These are phyloP conservation scores for Macrolepiota fuliginosa DNA, from an alignment of 768 basidiomycete genomes.

Conservation along the genomic window DNA sequence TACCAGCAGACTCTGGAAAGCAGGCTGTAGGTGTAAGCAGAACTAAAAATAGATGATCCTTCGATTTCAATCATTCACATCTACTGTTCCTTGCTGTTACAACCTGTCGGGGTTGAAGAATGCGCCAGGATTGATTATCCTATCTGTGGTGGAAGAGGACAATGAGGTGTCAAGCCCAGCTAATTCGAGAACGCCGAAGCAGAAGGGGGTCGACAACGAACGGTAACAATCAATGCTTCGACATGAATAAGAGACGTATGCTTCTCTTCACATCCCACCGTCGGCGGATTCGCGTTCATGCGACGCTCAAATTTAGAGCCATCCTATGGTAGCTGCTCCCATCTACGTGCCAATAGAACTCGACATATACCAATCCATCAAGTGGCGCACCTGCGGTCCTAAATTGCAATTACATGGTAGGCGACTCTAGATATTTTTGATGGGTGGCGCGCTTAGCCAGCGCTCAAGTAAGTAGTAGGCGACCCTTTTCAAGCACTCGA, in stretches of 20 bases:
- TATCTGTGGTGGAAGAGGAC: too few species aligned
- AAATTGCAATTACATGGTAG: neutral
- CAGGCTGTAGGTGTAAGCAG: neutral
- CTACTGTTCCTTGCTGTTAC: neutral
- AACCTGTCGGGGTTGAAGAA: neutral
- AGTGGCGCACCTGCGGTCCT: neutral
- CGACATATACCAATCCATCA: neutral
- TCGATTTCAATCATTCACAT: neutral
- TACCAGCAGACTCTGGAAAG: neutral
- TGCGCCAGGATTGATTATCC: too few species aligned
- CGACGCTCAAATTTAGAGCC: neutral
- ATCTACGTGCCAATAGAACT: neutral
- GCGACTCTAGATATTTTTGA: neutral
- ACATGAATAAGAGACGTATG: too few species aligned
- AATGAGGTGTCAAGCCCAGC: too few species aligned
- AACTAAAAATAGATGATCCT: neutral
- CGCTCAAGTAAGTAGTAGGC: neutral
- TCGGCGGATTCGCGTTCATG: neutral
- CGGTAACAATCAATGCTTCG: too few species aligned
- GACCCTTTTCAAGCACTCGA: too few species aligned
- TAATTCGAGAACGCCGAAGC: too few species aligned
- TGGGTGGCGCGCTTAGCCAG: neutral
- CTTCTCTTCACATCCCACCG: neutral
- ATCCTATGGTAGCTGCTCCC: neutral
- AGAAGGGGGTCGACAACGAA: too few species aligned